Evolutionary conservation across 345 rosid genomes (phyloP).

Genomic region (Salix exigua): DNA sequence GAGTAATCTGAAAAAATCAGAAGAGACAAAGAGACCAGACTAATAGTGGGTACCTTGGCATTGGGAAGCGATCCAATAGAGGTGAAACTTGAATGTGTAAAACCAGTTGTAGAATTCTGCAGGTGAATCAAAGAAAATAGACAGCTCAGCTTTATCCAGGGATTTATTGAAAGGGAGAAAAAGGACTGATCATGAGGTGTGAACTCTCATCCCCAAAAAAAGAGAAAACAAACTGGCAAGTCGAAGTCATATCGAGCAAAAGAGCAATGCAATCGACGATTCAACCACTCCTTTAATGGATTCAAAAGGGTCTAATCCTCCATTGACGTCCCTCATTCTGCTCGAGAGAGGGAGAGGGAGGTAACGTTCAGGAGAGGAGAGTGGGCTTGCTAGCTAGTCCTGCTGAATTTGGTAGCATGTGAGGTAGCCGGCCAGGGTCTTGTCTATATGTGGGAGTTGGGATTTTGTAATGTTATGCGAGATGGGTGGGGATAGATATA

Average conservation of each 20-base stretch:
- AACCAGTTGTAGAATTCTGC: constrained; percentile 32
- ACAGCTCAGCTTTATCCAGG: constrained; percentile 48
- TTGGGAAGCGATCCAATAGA: constrained; percentile 50
- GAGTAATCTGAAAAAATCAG: constrained; percentile 30
- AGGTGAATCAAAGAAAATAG: constrained; percentile 40
- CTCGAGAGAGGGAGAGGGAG: not conserved
- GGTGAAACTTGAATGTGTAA: constrained; percentile 5
- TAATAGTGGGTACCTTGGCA: constrained; percentile 52
- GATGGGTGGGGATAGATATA: constrained; percentile 22
- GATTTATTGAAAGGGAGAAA: constrained; percentile 34
- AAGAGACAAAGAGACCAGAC: constrained; percentile 70
- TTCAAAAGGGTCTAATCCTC: constrained; percentile 32
- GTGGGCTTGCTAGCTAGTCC: not conserved
- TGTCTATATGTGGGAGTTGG: constrained; percentile 50
- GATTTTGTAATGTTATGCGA: constrained; percentile 37
- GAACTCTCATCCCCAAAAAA: constrained; percentile 28
- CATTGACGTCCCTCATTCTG: not conserved
- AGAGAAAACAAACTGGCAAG: not conserved
- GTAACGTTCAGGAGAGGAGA: constrained; percentile 8
- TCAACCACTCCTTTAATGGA: constrained; percentile 21
- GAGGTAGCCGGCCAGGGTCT: constrained; percentile 59
- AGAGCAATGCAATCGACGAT: constrained; percentile 7
- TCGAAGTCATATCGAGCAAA: constrained; percentile 30
- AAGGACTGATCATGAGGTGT: constrained; percentile 39
- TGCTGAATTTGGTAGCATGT: constrained; percentile 55